A percentile compares a stretch with the other conserved stretches of the same genome.
Conservation (phyloP, 176 grass and related monocot genomes). For the Oryza rufipogon region DNA sequence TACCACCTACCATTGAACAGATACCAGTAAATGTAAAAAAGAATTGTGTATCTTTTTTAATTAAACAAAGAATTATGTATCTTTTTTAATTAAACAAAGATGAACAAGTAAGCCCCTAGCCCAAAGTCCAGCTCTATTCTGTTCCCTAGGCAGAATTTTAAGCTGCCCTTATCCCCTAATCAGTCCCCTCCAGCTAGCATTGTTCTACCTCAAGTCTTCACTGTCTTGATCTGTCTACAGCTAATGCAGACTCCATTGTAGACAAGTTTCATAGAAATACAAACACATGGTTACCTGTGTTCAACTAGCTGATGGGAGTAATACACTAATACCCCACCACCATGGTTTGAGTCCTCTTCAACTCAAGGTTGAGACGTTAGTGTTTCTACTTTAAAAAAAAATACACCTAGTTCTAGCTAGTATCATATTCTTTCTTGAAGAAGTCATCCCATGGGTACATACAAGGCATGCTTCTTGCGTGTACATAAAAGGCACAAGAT, state of each 20-base stretch:
- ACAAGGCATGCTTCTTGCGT: conserved; percentile 7
- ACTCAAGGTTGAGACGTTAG: neutral
- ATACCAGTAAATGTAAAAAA: conserved; percentile 14
- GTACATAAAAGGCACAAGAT: conserved; percentile 24
- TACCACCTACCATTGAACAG: conserved; percentile 17
- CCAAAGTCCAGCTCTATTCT: neutral
- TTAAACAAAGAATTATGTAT: neutral
- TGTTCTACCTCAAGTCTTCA: neutral
- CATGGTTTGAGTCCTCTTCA: neutral
- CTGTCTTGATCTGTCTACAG: neutral
- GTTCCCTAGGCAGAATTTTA: neutral
- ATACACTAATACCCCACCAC: neutral
- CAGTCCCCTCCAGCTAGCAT: neutral
- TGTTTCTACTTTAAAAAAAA: neutral
- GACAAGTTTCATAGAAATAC: neutral
- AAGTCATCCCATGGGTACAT: neutral
- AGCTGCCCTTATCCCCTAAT: neutral
- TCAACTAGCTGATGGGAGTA: neutral
- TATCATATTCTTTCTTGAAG: neutral
- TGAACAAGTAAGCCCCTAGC: neutral
- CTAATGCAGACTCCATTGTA: neutral
- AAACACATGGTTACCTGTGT: neutral
- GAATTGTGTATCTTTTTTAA: neutral
- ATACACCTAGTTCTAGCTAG: neutral
- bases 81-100: neutral